These are phyloP conservation scores for Phialocephala sp. DNA, from an alignment of 2,329 filamentous ascomycete species.

Conservation along the genomic window DNA sequence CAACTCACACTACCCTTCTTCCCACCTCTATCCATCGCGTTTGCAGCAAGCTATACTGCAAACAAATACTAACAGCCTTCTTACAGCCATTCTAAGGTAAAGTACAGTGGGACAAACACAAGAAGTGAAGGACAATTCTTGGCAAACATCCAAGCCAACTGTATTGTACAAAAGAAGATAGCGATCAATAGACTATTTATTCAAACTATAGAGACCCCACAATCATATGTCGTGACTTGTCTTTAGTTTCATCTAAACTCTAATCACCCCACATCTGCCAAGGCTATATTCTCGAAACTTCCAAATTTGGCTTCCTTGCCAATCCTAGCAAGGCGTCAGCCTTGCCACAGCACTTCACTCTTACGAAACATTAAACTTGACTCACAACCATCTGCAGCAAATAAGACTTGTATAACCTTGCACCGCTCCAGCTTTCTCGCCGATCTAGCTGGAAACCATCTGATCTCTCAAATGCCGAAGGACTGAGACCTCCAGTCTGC, in stretches of 20 bases:
- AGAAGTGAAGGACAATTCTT: slow-evolving; percentile 13
- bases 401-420: not conserved
- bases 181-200: slow-evolving; percentile 31
- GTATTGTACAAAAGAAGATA: slow-evolving; percentile 33
- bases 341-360: not conserved
- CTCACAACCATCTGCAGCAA: not conserved
- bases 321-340: slow-evolving; percentile 23
- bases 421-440: not conserved
- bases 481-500: not conserved
- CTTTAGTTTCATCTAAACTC: not conserved
- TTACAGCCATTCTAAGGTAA: slow-evolving; percentile 27
- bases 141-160: slow-evolving; percentile 20
- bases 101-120: not conserved
- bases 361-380: not conserved
- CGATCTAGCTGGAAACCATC: too few relatives aligned
- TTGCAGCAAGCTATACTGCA: not conserved
- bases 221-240: slow-evolving; percentile 1
- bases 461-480: not conserved
- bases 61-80: slow-evolving; percentile 15
- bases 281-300: slow-evolving; percentile 30
- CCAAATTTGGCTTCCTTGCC: slow-evolving; percentile 18
- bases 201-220: slow-evolving; percentile 3
- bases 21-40: not conserved
- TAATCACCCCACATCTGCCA: slow-evolving; percentile 5
- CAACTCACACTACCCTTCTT: not conserved